Evolutionary conservation across 148 eudicot genomes (phyloP).

Genomic region (Rhododendron molle): DNA sequence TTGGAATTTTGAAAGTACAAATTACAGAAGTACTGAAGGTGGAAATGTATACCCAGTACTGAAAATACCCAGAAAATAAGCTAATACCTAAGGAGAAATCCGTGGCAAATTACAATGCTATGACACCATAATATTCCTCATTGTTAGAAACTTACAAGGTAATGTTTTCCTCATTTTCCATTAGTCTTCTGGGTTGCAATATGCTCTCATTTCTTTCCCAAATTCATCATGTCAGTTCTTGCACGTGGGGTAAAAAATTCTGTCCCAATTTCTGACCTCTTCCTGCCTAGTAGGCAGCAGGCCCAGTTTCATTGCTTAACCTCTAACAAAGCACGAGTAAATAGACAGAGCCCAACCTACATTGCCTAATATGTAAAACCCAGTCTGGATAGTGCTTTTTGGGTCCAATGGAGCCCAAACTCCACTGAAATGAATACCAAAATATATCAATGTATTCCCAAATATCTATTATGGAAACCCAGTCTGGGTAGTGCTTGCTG

Average conservation of each 20-base stretch:
- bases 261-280: background rate
- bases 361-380: background rate
- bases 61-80: background rate
- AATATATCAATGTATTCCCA: background rate
- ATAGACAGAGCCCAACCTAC: constrained; percentile 1
- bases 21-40: background rate
- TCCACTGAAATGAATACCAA: background rate
- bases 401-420: background rate
- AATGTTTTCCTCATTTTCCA: background rate
- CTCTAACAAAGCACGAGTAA: background rate
- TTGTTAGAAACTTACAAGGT: background rate
- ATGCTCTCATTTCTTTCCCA: background rate
- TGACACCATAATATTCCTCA: background rate
- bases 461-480: background rate
- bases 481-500: background rate
- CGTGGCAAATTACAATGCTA: background rate
- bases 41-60: background rate
- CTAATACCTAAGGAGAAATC: background rate
- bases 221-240: background rate
- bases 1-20: background rate
- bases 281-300: background rate
- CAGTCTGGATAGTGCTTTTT: background rate
- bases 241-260: background rate
- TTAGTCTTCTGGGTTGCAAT: background rate
- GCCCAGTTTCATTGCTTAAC: background rate